phyloP scores from a whole-genome alignment of 78 protist species.

The Dictyostelium citrinum region DNA sequence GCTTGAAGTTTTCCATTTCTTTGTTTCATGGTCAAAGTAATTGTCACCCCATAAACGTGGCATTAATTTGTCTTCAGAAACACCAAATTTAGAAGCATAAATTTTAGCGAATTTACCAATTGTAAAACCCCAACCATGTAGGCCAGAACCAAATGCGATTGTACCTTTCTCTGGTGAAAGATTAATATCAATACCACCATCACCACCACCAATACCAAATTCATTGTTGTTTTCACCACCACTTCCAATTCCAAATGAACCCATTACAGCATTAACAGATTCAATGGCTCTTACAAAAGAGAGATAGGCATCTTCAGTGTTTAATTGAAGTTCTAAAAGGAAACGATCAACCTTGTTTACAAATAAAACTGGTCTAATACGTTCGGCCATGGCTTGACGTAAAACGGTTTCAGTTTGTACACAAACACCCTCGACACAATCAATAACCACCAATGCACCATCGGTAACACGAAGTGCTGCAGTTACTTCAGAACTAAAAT shows the following conservation, averaged over 20 bases:
- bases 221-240: neutral
- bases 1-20: conserved; percentile 87
- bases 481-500: conserved; percentile 93
- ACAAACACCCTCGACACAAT: conserved; percentile 93
- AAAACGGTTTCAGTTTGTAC: conserved; percentile 96
- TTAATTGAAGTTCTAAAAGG: conserved; percentile 69
- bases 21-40: conserved; percentile 88
- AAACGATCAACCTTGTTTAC: conserved; percentile 90
- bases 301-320: conserved; percentile 88
- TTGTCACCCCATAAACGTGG: conserved; percentile 98
- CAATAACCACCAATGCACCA: conserved; percentile 96
- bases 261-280: conserved; percentile 89
- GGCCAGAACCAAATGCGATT: conserved; percentile 97
- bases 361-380: conserved; percentile 87
- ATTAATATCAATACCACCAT: conserved; percentile 6
- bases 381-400: conserved; percentile 94
- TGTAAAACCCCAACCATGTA: conserved; percentile 99
- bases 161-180: conserved; percentile 80
- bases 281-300: conserved; percentile 78
- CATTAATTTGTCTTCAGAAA: conserved; percentile 80
- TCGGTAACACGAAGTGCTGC: conserved; percentile 94
- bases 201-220: neutral
- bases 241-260: conserved; percentile 61
- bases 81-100: conserved; percentile 86
- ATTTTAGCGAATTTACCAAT: conserved; percentile 91